Base-by-base conservation (phyloP, 306 rosid species). In the Echinosophora koreensis region DNA sequence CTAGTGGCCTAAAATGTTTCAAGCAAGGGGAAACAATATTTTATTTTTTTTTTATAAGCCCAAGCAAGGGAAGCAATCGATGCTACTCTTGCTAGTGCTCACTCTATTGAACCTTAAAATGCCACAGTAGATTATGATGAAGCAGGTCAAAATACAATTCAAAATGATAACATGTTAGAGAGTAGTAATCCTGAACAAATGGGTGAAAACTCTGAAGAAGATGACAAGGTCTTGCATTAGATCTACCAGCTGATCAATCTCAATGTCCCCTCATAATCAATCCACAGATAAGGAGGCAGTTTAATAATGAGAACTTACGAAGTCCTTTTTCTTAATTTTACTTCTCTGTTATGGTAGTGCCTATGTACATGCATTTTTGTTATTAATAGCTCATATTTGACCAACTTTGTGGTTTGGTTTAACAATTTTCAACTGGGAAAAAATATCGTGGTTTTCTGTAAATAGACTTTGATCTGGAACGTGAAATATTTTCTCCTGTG, bases 271-370 rank as follows among this genome's bases (percentile, higher is more conserved):
- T 70, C 69, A 64, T 77, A 64, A 71, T 22, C 84, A 71, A 76
- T 81, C 87, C 78, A 69, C 52, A 18, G 81, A 84, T 61, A 39
- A 27, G 15, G 84, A 89, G 96, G 97, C 90, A 89, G 64, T 54
- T 59, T 42, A 84, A 27, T 22, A 22, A 22, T 22, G 22, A 22
- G 22, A 22, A 22, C 22, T 22, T 22, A 22, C 22, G 1, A 22
- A 22, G 22, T 22, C 22, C 22, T 22, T 22, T 22, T 22, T 22
- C 22, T 22, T 22, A 22, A 22, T 22, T 22, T 22, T 22, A 22
- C 22, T 22, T 0, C 22, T 22, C 0, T 22, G 22, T 22, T 22
- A 22, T 22, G 22, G 22, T 22, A 22, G 22, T 22, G 22, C 22
- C 22, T 22, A 22, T 22, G 22, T 22, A 22, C 22, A 22, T 22